These are phyloP conservation scores for Cylindrotheca closterium DNA, from an alignment of 108 stramenopile species.

Conservation along the genomic window DNA sequence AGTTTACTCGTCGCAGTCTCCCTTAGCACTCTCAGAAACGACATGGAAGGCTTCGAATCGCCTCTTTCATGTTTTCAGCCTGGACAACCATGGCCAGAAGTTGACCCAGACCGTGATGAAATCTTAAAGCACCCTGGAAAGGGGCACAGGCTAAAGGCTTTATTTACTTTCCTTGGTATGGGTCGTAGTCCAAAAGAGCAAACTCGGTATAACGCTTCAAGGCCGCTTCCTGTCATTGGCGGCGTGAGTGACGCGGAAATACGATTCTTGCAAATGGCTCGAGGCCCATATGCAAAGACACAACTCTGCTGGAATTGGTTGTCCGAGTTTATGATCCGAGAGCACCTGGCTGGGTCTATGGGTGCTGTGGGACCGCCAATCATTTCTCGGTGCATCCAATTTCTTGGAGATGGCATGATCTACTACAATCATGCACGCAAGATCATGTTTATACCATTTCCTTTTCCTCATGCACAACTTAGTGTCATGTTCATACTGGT, in stretches of 20 bases:
- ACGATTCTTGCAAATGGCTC: slow-evolving; percentile 56
- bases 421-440: slow-evolving; percentile 77
- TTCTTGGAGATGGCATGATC: slow-evolving; percentile 75
- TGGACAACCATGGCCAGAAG: slow-evolving; percentile 59
- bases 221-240: slow-evolving; percentile 73
- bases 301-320: slow-evolving; percentile 73
- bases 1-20: slow-evolving; percentile 66
- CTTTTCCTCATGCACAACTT: slow-evolving; percentile 76
- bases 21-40: slow-evolving; percentile 70
- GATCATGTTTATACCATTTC: slow-evolving; percentile 76
- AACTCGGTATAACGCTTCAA: slow-evolving; percentile 55
- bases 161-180: slow-evolving; percentile 46
- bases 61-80: slow-evolving; percentile 54
- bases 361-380: slow-evolving; percentile 73
- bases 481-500: slow-evolving; percentile 56
- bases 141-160: neutral
- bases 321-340: slow-evolving; percentile 70
- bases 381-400: slow-evolving; percentile 65
- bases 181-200: slow-evolving; percentile 46
- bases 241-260: slow-evolving; percentile 75
- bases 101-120: slow-evolving; percentile 55
- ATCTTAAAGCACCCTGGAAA: neutral
- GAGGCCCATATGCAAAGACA: slow-evolving; percentile 71
- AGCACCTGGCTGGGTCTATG: slow-evolving; percentile 64
- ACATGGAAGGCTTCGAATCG: slow-evolving; percentile 63